These are phyloP conservation scores for Mortierella sp. DNA, from an alignment of 371 early-diverging fungal genomes.

Conservation along the genomic window DNA sequence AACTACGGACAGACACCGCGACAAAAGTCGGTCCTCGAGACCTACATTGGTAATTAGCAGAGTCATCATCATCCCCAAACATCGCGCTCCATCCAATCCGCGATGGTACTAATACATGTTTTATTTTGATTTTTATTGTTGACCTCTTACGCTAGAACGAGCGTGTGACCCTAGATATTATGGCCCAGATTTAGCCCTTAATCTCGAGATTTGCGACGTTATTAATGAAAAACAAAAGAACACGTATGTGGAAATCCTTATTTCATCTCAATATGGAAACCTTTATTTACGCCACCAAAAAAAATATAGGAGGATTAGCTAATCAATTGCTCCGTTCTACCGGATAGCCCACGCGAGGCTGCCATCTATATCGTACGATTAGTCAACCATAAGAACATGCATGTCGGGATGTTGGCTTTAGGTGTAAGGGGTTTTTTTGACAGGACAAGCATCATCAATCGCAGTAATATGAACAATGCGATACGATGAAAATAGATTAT, in stretches of 20 bases:
- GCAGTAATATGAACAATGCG: not conserved
- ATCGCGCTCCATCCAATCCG: not conserved
- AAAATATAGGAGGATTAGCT: not conserved
- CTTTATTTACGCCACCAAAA: not conserved
- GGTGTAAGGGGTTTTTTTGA: constrained; percentile 59
- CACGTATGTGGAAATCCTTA: constrained; percentile 67
- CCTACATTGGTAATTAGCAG: constrained; percentile 42
- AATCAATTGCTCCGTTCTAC: not conserved
- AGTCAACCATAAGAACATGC: constrained; percentile 78
- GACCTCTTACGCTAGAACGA: constrained; percentile 62
- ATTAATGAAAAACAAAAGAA: constrained; percentile 91
- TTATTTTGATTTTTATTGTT: not conserved
- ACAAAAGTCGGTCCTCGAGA: constrained; percentile 54
- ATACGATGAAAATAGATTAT: not conserved
- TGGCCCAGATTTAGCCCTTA: constrained; percentile 87
- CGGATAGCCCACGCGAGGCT: constrained; percentile 85
- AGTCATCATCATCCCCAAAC: not conserved
- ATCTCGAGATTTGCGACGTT: constrained; percentile 93
- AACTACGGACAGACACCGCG: constrained; percentile 23
- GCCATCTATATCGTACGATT: constrained; percentile 82
- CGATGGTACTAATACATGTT: not conserved
- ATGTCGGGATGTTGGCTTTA: constrained; percentile 81
- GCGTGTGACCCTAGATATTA: constrained; percentile 81
- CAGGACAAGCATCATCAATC: not conserved
- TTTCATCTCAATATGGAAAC: no score